These are phyloP conservation scores for Ensete glaucum DNA, from an alignment of 176 grass and related monocot species.

Conservation along the genomic window DNA sequence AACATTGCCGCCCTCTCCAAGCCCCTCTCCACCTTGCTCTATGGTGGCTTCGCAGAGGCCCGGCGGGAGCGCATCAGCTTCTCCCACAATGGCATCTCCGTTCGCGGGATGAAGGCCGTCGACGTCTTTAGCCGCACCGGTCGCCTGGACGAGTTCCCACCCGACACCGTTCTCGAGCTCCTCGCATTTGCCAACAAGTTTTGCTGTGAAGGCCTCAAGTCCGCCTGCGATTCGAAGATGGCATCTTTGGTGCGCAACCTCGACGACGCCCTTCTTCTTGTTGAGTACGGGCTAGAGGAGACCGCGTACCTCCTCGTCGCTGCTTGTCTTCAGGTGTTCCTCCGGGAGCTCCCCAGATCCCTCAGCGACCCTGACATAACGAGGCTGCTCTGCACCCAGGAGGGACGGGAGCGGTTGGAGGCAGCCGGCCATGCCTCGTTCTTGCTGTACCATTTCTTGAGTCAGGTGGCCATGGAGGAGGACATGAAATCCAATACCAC, in stretches of 20 bases:
- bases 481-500: constrained; percentile 72
- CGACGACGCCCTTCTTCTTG: constrained; percentile 59
- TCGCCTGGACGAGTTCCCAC: constrained; percentile 39
- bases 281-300: constrained; percentile 78
- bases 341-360: constrained; percentile 74
- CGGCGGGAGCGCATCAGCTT: constrained; percentile 71
- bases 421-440: constrained; percentile 63
- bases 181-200: constrained; percentile 82
- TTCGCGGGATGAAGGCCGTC: constrained; percentile 60
- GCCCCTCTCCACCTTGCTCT: constrained; percentile 78
- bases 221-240: constrained; percentile 61
- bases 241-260: constrained; percentile 44
- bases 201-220: constrained; percentile 80
- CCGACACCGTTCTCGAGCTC: constrained; percentile 59
- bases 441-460: constrained; percentile 80
- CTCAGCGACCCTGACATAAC: constrained; percentile 55
- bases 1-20: constrained; percentile 67
- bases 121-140: constrained; percentile 50
- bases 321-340: constrained; percentile 85
- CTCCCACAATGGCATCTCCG: constrained; percentile 59
- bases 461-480: constrained; percentile 78
- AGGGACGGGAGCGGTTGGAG: constrained; percentile 60
- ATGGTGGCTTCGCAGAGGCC: constrained; percentile 87
- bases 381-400: constrained; percentile 60
- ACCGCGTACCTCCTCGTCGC: constrained; percentile 58